Base-by-base conservation (phyloP, 2,329 filamentous ascomycete genomes). In the Blastomyces percursus region DNA sequence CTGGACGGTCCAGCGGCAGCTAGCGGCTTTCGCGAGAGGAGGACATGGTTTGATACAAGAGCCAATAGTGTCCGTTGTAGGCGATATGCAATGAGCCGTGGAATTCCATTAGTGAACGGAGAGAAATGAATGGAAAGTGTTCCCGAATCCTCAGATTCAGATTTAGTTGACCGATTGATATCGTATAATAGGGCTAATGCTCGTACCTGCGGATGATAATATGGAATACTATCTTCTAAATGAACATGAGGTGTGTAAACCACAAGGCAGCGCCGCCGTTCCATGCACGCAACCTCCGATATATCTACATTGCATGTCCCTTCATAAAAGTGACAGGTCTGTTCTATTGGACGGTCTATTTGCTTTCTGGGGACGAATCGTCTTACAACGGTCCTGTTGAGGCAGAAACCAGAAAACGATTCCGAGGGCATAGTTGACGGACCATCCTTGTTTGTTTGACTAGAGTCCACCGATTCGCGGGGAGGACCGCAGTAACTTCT, bases 341-440 rank as follows among this genome's bases (percentile, higher is more conserved):
- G 93, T 63, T 91, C 82, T 66, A 96, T 75, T 1, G 87, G 81
- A 24, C 80, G 78, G 73, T 97, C 93, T 32, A 93, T 81, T 2
- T 86, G 84, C 73, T 96, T 96, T 59, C 93, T 82, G 2, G 93
- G 93, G 56, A 96, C 86, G 69, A 96, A 78, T 64, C 82, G 87
- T 64, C 92, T 83, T 8, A 96, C 83, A 24, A 96, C 80, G 1
- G 85, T 85, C 66, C 87, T 85, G 30, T 81, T 79, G 40, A 85
- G 77, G 6, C 66, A 60, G 56, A 76, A 76, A 6, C 69, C 71
- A 6, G 68, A 24, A 35, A 76, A 64, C 19, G 63, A 63, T 24
- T 64, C 67, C 16, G 71, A 67, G 27, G 67, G 65, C 6, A 67
- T 61, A 14, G 69, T 62, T n/a, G 64, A 60, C 16, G 65, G 66